Conservation (phyloP, 768 basidiomycete genomes). For the Kwoniella dejecticola region DNA sequence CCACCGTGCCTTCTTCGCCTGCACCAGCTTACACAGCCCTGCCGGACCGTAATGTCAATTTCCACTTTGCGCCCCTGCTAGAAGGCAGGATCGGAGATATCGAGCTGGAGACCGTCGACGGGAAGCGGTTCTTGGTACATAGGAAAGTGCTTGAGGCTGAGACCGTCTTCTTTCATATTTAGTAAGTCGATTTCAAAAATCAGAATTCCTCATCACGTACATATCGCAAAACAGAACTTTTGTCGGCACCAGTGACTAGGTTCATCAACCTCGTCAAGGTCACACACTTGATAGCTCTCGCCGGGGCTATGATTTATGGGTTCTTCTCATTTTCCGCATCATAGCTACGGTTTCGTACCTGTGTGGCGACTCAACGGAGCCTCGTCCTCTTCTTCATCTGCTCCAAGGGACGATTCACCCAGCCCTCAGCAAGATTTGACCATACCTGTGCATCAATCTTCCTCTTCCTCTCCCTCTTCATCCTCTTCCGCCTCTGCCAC, state of each 20-base stretch:
- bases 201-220: neutral
- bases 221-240: neutral
- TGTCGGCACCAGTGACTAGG: no score
- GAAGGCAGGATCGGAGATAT: constrained; percentile 41
- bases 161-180: constrained; percentile 53
- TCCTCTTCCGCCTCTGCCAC: neutral
- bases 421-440: no score
- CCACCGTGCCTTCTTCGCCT: constrained; percentile 33
- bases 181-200: constrained; percentile 32
- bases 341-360: constrained; percentile 50
- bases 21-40: constrained; percentile 47
- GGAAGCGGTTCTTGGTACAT: constrained; percentile 48
- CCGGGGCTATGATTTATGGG: neutral
- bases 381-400: neutral
- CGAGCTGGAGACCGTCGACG: constrained; percentile 47
- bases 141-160: constrained; percentile 42
- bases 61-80: constrained; percentile 40
- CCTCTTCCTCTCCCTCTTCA: neutral
- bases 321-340: neutral
- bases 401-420: neutral
- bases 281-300: neutral
- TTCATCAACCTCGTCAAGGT: neutral
- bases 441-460: neutral
- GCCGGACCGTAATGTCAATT: constrained; percentile 40
- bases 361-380: constrained; percentile 41